phyloP scores from a whole-genome alignment of 495 filamentous ascomycete species.

The Lasiosphaeris hirsuta region DNA sequence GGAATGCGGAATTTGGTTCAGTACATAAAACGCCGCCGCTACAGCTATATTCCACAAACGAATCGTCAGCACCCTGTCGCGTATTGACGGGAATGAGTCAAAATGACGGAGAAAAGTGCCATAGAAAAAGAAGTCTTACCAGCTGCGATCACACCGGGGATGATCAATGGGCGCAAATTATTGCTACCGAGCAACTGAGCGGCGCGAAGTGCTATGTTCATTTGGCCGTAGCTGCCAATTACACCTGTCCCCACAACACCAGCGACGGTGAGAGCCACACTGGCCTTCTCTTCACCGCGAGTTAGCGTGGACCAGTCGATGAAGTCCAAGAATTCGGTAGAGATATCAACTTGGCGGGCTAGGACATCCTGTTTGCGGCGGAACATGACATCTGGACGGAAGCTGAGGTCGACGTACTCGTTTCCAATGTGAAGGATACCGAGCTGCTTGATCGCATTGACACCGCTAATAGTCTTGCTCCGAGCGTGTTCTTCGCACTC shows the following conservation, averaged over 20 bases:
- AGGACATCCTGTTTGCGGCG: conserved; percentile 71
- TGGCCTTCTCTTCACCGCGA: conserved; percentile 88
- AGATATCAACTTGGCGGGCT: conserved; percentile 78
- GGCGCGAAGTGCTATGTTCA: conserved; percentile 80
- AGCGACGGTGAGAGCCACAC: conserved; percentile 91
- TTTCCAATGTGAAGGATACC: conserved; percentile 85
- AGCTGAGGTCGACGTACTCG: conserved; percentile 77
- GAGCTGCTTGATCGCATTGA: conserved; percentile 80
- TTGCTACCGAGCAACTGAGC: conserved; percentile 77
- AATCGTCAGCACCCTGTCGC: conserved; percentile 10
- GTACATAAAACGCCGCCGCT: conserved; percentile 70
- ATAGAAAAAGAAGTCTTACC: conserved; percentile 54
- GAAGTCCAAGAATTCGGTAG: conserved; percentile 88
- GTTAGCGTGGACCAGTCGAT: conserved; percentile 79
- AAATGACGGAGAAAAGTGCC: conserved; percentile 1
- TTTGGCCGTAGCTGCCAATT: conserved; percentile 79
- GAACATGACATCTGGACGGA: conserved; percentile 92
- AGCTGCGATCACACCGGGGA: conserved; percentile 73
- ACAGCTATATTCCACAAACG: conserved; percentile 48
- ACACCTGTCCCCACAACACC: conserved; percentile 77
- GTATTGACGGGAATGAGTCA: background rate
- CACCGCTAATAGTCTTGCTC: conserved; percentile 72
- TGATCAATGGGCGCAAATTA: conserved; percentile 73
- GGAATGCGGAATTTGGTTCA: conserved; percentile 80
- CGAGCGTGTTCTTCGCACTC: conserved; percentile 83